Evolutionary conservation across 257 asterid genomes (phyloP).

Genomic region (Ballota nigra): DNA sequence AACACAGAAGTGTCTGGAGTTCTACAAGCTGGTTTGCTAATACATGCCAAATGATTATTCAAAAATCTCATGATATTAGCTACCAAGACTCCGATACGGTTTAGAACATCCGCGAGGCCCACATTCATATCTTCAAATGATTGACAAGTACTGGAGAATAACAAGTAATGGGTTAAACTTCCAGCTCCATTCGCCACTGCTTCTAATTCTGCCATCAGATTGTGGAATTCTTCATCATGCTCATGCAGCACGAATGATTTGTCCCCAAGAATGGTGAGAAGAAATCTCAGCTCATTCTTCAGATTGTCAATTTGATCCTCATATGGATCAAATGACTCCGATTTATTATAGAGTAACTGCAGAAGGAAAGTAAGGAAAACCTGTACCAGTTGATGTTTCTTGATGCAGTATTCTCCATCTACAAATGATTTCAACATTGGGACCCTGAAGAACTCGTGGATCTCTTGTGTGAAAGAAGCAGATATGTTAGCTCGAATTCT

Average conservation of each 20-base stretch:
- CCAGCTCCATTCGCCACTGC: background rate
- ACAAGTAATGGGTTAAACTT: background rate
- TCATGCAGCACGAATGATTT: background rate
- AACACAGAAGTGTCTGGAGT: background rate
- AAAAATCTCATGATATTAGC: background rate
- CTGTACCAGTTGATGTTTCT: background rate
- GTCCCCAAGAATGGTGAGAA: background rate
- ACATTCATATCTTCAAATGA: background rate
- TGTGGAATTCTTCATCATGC: background rate
- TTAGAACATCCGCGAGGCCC: background rate
- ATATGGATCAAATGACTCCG: background rate
- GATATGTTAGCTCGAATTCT: background rate
- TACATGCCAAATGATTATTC: background rate
- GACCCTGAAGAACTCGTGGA: background rate
- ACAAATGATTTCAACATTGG: background rate
- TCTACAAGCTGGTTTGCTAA: background rate
- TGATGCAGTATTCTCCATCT: background rate
- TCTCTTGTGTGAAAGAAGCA: background rate
- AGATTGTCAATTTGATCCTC: background rate
- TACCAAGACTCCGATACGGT: background rate
- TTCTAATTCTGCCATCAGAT: background rate
- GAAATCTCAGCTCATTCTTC: too few species aligned
- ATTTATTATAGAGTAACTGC: background rate
- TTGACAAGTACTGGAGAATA: background rate
- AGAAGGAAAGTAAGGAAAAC: background rate